A percentile compares a stretch with the other conserved stretches of the same genome.
phyloP scores from a whole-genome alignment of 768 basidiomycete species.

The Collybia mongolica region DNA sequence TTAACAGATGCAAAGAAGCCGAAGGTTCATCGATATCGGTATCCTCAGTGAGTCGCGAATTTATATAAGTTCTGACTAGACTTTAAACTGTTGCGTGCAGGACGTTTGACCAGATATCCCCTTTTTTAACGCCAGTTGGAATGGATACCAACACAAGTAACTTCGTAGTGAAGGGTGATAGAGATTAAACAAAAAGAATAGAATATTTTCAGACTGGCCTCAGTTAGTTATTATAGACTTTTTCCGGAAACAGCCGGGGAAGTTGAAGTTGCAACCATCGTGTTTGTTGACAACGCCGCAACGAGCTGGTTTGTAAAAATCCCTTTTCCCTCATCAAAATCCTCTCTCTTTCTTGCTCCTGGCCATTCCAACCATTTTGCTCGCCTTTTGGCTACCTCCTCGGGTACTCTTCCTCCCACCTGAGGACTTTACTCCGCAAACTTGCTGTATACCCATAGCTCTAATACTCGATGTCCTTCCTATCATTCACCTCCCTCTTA shows the following conservation, averaged over 20 bases:
- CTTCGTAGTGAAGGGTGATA: slow-evolving; percentile 31
- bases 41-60: slow-evolving; percentile 66
- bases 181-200: slow-evolving; percentile 13
- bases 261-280: slow-evolving; percentile 17
- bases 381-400: not conserved
- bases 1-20: slow-evolving; percentile 43
- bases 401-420: not conserved
- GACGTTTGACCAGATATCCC: slow-evolving; percentile 55
- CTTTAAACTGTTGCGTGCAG: slow-evolving; percentile 29
- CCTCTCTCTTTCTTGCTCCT: not conserved
- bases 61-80: slow-evolving; percentile 7
- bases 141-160: slow-evolving; percentile 30
- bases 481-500: slow-evolving; percentile 18
- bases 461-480: slow-evolving; percentile 22
- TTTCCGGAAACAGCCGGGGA: slow-evolving; percentile 10
- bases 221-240: not conserved
- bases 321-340: not conserved
- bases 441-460: slow-evolving; percentile 11
- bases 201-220: not conserved
- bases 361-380: not conserved
- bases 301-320: slow-evolving; percentile 4
- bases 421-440: not conserved
- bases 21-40: slow-evolving; percentile 61
- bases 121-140: slow-evolving; percentile 62
- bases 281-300: slow-evolving; percentile 9